Conservation (phyloP, 164 flowering plant species). For the Houttuynia cordata region DNA sequence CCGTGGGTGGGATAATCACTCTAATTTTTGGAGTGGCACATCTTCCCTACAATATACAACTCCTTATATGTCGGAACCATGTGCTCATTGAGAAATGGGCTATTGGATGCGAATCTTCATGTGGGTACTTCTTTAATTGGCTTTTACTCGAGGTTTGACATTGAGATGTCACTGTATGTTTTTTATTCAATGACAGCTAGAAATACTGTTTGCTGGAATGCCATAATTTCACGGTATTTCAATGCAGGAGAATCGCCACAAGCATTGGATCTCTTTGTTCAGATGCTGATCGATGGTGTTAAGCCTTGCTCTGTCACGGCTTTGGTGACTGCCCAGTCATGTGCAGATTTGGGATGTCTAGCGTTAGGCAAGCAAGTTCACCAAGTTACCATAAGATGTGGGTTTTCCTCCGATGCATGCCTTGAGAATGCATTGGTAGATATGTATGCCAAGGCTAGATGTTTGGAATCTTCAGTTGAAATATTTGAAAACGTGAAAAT, state of each 20-base stretch:
- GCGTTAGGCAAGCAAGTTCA: conserved; percentile 34
- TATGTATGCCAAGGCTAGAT: conserved; percentile 31
- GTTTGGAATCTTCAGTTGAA: conserved; percentile 18
- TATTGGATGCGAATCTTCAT: conserved; percentile 20
- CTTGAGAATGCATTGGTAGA: conserved; percentile 32
- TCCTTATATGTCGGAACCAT: too few species aligned
- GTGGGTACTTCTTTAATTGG: conserved; percentile 44
- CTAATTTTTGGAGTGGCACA: too few species aligned
- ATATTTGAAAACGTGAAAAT: conserved; percentile 19
- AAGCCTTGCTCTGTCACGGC: conserved; percentile 22
- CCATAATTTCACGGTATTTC: conserved; percentile 31
- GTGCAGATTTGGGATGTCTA: conserved; percentile 21
- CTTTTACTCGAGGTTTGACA: conserved; percentile 32
- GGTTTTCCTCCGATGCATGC: conserved; percentile 19
- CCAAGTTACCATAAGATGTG: conserved; percentile 30
- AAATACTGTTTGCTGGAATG: conserved; percentile 42
- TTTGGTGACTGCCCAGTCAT: conserved; percentile 31
- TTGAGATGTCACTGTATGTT: conserved; percentile 17
- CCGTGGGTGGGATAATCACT: too few species aligned
- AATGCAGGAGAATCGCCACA: conserved; percentile 20
- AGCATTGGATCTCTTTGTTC: conserved; percentile 23
- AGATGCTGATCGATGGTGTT: conserved; percentile 24
- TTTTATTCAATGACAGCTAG: conserved; percentile 31
- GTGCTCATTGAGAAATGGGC: conserved; percentile 45
- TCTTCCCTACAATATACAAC: too few species aligned